These are phyloP conservation scores for Rhodotorula glutinis DNA, from an alignment of 1,284 basidiomycete species.

Conservation along the genomic window DNA sequence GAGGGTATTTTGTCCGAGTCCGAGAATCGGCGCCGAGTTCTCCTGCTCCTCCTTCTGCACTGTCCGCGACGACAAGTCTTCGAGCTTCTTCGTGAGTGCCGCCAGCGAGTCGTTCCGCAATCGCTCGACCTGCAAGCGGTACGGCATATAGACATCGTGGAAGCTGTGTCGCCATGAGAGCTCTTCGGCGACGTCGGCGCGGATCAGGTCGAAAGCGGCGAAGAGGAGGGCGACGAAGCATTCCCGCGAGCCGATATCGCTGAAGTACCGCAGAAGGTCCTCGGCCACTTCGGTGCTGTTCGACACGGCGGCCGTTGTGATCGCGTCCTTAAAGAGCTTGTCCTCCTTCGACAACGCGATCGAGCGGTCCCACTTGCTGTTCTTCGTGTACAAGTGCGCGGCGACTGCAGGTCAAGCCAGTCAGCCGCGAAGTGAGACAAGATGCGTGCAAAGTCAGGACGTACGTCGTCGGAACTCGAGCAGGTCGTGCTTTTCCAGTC, in stretches of 20 bases:
- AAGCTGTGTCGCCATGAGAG: conserved; percentile 91
- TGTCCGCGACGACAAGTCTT: conserved; percentile 73
- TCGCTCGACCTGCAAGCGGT: conserved; percentile 29
- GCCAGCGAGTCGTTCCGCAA: conserved; percentile 55
- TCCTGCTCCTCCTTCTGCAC: conserved; percentile 76
- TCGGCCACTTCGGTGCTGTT: conserved; percentile 79
- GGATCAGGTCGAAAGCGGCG: conserved; percentile 74
- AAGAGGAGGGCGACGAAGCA: conserved; percentile 74
- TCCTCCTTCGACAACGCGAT: conserved; percentile 92
- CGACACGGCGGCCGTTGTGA: conserved; percentile 86
- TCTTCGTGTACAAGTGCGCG: conserved; percentile 97
- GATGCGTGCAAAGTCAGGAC: not conserved
- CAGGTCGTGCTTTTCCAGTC: conserved; percentile 84
- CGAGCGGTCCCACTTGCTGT: conserved; percentile 80
- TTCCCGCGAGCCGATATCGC: conserved; percentile 94
- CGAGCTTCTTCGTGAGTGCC: conserved; percentile 75
- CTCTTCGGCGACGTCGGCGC: conserved; percentile 89
- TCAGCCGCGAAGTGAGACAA: not conserved
- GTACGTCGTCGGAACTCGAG: conserved; percentile 82
- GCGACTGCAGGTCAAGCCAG: conserved; percentile 56
- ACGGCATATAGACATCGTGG: conserved; percentile 87
- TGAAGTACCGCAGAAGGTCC: conserved; percentile 73
- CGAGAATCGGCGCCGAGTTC: conserved; percentile 28
- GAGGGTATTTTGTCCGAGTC: conserved; percentile 8
- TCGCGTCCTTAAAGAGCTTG: conserved; percentile 93